phyloP scores from a whole-genome alignment of 176 grass and related monocot genomes.

The Tuctoria greenei region DNA sequence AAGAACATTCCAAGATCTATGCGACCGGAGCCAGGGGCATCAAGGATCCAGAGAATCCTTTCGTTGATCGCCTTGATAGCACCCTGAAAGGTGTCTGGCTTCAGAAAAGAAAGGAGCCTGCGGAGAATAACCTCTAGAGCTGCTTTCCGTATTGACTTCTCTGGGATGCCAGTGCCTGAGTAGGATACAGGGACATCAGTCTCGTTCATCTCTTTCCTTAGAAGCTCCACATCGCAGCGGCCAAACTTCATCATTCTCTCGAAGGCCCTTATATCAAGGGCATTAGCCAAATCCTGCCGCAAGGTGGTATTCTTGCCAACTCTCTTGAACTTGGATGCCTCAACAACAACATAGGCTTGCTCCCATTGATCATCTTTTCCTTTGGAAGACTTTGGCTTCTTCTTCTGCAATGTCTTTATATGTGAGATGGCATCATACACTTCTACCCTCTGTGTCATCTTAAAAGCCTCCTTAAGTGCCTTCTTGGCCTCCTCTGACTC shows the following conservation, averaged over 20 bases:
- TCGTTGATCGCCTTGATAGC: slow-evolving; percentile 89
- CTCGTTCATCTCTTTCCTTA: slow-evolving; percentile 92
- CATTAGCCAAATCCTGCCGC: slow-evolving; percentile 88
- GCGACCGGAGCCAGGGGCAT: slow-evolving; percentile 77
- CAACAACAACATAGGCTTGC: slow-evolving; percentile 70
- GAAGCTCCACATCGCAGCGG: slow-evolving; percentile 60
- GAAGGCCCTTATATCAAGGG: slow-evolving; percentile 90
- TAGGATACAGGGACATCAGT: slow-evolving; percentile 94
- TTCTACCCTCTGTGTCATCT: slow-evolving; percentile 95
- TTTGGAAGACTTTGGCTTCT: slow-evolving; percentile 60
- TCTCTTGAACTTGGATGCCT: slow-evolving; percentile 90
- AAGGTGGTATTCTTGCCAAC: slow-evolving; percentile 66
- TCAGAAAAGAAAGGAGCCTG: slow-evolving; percentile 83
- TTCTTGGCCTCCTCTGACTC: slow-evolving; percentile 90
- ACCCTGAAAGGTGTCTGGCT: slow-evolving; percentile 88
- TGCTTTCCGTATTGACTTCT: slow-evolving; percentile 90
- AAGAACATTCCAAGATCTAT: slow-evolving; percentile 97
- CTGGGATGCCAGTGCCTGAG: slow-evolving; percentile 67
- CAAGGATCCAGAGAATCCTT: slow-evolving; percentile 80
- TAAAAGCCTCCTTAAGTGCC: slow-evolving; percentile 96
- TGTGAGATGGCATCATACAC: slow-evolving; percentile 97
- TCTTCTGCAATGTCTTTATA: slow-evolving; percentile 90
- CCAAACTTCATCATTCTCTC: slow-evolving; percentile 75
- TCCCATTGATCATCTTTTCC: slow-evolving; percentile 55
- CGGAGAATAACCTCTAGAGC: slow-evolving; percentile 85